Evolutionary conservation across 495 filamentous ascomycete species (phyloP).

Genomic region (Penicillium ochrochloron): DNA sequence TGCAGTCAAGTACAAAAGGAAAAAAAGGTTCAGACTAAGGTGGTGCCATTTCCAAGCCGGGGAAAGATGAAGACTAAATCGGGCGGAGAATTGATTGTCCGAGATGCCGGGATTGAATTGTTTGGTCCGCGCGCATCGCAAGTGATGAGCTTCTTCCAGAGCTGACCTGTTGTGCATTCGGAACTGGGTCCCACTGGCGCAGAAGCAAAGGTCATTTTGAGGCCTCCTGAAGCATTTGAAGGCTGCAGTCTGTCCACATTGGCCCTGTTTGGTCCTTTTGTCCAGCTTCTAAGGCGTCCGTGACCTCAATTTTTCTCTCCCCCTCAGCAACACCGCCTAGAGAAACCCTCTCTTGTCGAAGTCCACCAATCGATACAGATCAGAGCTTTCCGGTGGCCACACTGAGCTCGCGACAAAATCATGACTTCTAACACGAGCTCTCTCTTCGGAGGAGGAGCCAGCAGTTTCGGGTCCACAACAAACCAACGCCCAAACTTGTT

Average conservation of each 20-base stretch:
- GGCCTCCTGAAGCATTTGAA: not conserved
- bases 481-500: conserved; percentile 39
- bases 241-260: not conserved
- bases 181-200: not conserved
- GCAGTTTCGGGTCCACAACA: conserved; percentile 37
- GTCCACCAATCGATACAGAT: not conserved
- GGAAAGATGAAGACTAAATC: conserved; percentile 4
- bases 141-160: conserved; percentile 22
- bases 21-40: not conserved
- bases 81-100: conserved; percentile 30
- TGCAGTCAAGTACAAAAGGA: not conserved
- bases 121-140: conserved; percentile 20
- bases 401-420: not conserved
- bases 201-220: not conserved
- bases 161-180: not conserved
- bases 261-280: not conserved
- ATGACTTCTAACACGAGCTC: conserved; percentile 39
- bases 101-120: conserved; percentile 25
- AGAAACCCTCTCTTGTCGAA: not conserved
- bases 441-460: conserved; percentile 41
- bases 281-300: conserved; percentile 6
- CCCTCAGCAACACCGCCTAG: conserved; percentile 6
- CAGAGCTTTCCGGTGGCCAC: not conserved
- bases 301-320: conserved; percentile 21
- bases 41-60: not conserved